These are phyloP conservation scores for Quercus berberidifolia DNA, from an alignment of 306 rosid species.

Conservation along the genomic window DNA sequence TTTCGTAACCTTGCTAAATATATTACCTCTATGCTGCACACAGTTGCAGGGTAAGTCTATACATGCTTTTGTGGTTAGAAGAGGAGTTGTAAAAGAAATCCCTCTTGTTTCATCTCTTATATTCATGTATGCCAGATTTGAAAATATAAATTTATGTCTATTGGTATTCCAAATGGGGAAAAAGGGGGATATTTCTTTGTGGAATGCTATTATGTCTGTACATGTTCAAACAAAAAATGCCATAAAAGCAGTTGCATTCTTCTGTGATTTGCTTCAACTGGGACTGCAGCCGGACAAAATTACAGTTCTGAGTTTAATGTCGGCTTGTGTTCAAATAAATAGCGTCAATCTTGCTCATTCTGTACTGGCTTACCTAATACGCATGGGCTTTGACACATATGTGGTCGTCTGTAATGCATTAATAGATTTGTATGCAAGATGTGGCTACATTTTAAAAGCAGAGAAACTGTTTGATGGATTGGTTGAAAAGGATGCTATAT, in stretches of 20 bases:
- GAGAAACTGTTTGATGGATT: slow-evolving; percentile 26
- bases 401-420: slow-evolving; percentile 21
- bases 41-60: slow-evolving; percentile 33
- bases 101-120: slow-evolving; percentile 28
- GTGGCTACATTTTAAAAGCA: slow-evolving; percentile 24
- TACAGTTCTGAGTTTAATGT: slow-evolving; percentile 24
- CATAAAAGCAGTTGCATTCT: slow-evolving; percentile 7
- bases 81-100: slow-evolving; percentile 10
- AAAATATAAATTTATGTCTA: slow-evolving; percentile 1
- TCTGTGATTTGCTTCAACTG: slow-evolving; percentile 17
- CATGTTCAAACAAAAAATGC: slow-evolving; percentile 12
- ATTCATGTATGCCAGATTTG: slow-evolving; percentile 35
- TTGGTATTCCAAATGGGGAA: slow-evolving; percentile 18
- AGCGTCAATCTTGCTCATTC: slow-evolving; percentile 14
- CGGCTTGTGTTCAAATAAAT: slow-evolving; percentile 24
- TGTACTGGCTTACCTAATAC: slow-evolving; percentile 3
- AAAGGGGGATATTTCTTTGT: slow-evolving; percentile 26
- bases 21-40: slow-evolving; percentile 29
- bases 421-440: slow-evolving; percentile 27
- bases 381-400: slow-evolving; percentile 25
- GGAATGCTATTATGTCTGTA: slow-evolving; percentile 32
- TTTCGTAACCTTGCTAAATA: slow-evolving; percentile 19
- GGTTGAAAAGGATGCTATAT: slow-evolving; percentile 16
- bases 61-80: slow-evolving; percentile 22
- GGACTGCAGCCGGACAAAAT: slow-evolving; percentile 30